phyloP scores from a whole-genome alignment of 495 filamentous ascomycete genomes.

The Penicillium fimorum region DNA sequence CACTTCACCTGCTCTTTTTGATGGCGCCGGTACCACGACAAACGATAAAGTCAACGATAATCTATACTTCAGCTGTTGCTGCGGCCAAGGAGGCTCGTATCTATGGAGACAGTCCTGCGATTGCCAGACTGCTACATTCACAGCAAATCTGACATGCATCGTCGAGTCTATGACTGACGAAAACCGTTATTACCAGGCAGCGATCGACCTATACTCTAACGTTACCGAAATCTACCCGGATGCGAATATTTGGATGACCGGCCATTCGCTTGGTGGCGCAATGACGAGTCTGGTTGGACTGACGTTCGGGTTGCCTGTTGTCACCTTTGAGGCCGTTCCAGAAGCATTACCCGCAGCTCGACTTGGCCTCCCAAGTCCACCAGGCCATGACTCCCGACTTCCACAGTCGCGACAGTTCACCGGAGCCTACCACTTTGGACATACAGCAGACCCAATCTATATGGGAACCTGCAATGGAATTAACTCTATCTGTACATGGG shows the following conservation, averaged over 20 bases:
- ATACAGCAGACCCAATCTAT: slow-evolving; percentile 92
- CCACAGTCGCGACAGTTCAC: slow-evolving; percentile 70
- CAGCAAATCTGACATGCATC: slow-evolving; percentile 89
- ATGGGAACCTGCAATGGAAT: slow-evolving; percentile 92
- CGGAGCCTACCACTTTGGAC: slow-evolving; percentile 88
- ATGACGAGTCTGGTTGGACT: slow-evolving; percentile 81
- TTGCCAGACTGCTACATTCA: slow-evolving; percentile 78
- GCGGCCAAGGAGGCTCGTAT: slow-evolving; percentile 83
- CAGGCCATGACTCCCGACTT: slow-evolving; percentile 64
- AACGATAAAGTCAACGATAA: slow-evolving; percentile 99
- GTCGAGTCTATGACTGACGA: slow-evolving; percentile 69
- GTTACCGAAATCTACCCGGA: slow-evolving; percentile 85
- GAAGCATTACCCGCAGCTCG: slow-evolving; percentile 85
- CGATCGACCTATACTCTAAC: slow-evolving; percentile 84
- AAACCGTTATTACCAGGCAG: slow-evolving; percentile 86
- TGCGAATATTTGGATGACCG: slow-evolving; percentile 81
- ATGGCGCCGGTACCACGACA: slow-evolving; percentile 90
- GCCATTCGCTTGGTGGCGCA: slow-evolving; percentile 88
- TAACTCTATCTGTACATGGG: slow-evolving; percentile 81
- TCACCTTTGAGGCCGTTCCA: slow-evolving; percentile 87
- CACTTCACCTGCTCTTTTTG: slow-evolving; percentile 85
- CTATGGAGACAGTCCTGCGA: slow-evolving; percentile 90
- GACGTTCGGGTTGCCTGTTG: slow-evolving; percentile 81
- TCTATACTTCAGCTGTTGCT: slow-evolving; percentile 96
- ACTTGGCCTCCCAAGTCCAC: slow-evolving; percentile 83